Conservation (phyloP, 768 basidiomycete species). For the Gloeopeniophorella convolvens region DNA sequence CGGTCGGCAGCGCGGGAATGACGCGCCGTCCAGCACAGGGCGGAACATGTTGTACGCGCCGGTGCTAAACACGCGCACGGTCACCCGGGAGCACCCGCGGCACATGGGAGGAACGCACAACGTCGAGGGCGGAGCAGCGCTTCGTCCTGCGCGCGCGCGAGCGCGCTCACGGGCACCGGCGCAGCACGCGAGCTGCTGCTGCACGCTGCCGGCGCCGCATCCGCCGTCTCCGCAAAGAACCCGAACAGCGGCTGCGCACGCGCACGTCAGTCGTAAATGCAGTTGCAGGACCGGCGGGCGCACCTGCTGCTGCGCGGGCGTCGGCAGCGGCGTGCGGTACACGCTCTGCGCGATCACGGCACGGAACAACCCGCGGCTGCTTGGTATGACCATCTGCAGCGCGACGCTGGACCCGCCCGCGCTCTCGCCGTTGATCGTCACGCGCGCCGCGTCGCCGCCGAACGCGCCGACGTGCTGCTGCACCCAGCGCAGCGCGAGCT, state of each 20-base stretch:
- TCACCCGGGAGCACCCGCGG: neutral
- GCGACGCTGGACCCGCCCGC: constrained; percentile 51
- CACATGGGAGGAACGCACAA: constrained; percentile 33
- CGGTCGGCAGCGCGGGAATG: constrained; percentile 45
- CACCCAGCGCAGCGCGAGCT: constrained; percentile 35
- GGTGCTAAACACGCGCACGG: constrained; percentile 24
- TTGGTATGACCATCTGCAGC: constrained; percentile 48
- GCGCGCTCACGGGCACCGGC: constrained; percentile 43
- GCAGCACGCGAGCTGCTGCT: constrained; percentile 40
- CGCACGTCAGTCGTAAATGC: neutral
- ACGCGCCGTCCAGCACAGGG: constrained; percentile 51
- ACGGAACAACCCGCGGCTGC: constrained; percentile 37
- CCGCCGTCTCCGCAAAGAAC: constrained; percentile 45
- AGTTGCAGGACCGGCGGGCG: constrained; percentile 1
- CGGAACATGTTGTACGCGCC: constrained; percentile 43
- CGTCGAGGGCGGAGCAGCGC: constrained; percentile 27
- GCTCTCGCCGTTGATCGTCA: constrained; percentile 55
- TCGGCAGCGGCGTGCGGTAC: constrained; percentile 44
- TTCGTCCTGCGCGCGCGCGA: constrained; percentile 52
- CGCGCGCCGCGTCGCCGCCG: constrained; percentile 33
- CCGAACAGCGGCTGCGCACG: constrained; percentile 44
- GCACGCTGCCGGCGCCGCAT: constrained; percentile 36
- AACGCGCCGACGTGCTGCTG: constrained; percentile 33
- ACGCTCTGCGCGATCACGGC: constrained; percentile 60
- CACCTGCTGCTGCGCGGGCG: constrained; percentile 48